phyloP scores from a whole-genome alignment of 495 filamentous ascomycete species.

The Penicillium silybi region DNA sequence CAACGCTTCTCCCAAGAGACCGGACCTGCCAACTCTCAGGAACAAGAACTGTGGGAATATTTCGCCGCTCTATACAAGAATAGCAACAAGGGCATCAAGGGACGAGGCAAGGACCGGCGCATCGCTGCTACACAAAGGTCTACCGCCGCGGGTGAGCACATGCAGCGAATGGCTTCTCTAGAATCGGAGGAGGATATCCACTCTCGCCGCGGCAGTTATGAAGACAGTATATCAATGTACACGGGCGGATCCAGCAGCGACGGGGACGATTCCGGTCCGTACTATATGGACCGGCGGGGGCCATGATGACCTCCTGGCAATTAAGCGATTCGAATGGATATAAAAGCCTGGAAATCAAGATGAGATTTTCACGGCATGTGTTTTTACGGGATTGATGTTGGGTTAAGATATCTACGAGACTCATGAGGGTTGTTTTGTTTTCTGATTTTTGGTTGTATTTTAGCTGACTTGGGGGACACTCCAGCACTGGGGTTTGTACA shows the following conservation, averaged over 20 bases:
- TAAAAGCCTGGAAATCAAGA: neutral
- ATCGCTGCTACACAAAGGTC: conserved; percentile 37
- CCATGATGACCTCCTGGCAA: conserved; percentile 7
- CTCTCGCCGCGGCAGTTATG: conserved; percentile 26
- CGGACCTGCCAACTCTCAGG: conserved; percentile 58
- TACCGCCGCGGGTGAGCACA: conserved; percentile 3
- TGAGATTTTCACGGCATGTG: neutral
- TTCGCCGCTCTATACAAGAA: conserved; percentile 89
- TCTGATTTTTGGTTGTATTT: conserved; percentile 8
- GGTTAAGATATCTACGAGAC: conserved; percentile 1
- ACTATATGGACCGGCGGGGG: conserved; percentile 28
- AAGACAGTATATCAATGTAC: conserved; percentile 29
- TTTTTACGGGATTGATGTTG: neutral
- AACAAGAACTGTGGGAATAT: conserved; percentile 81
- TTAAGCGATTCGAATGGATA: neutral
- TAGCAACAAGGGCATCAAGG: conserved; percentile 90
- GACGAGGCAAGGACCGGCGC: conserved; percentile 76
- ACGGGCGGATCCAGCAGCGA: conserved; percentile 35
- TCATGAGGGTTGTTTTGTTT: neutral
- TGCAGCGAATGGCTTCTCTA: conserved; percentile 18
- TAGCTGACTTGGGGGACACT: neutral
- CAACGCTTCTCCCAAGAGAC: conserved; percentile 65
- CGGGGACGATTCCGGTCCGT: conserved; percentile 29
- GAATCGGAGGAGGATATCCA: conserved; percentile 25
- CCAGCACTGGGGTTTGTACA: neutral